Percentiles rank a stretch among this genome's conserved stretches.
Evolutionary conservation across 352 stramenopile species (phyloP).

Genomic region (Pythium angustatum): DNA sequence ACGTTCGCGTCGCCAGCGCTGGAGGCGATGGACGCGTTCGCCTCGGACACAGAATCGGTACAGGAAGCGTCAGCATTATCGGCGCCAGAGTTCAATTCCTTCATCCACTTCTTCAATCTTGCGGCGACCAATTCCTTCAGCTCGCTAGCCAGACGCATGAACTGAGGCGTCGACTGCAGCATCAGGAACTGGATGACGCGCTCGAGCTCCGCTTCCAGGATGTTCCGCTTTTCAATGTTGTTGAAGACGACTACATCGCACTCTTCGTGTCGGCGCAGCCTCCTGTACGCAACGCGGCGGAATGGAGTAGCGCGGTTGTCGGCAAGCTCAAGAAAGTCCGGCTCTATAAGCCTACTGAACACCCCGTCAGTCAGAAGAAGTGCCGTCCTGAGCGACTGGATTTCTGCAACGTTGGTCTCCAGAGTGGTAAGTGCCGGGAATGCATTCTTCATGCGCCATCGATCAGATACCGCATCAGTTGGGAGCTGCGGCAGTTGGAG

Average conservation of each 20-base stretch:
- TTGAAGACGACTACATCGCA: not conserved
- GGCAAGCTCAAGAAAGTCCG: not conserved
- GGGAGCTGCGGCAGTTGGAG: not conserved
- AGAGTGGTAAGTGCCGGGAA: not conserved
- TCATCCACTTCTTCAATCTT: not conserved
- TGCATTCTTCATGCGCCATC: not conserved
- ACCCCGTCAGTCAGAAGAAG: not conserved
- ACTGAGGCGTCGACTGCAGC: not conserved
- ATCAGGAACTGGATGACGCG: not conserved
- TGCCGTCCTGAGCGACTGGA: not conserved
- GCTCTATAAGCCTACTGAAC: not conserved
- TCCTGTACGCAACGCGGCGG: not conserved
- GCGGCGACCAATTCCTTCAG: not conserved
- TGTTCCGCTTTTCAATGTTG: not conserved
- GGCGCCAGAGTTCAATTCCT: not conserved
- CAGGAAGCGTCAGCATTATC: not conserved
- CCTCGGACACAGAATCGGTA: no score
- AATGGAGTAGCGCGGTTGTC: not conserved
- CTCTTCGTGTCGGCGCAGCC: not conserved
- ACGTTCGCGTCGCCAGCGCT: no score
- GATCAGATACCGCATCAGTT: not conserved
- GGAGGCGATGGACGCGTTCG: no score
- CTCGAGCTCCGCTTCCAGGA: not conserved
- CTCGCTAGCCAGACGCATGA: not conserved
- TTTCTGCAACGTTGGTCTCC: not conserved